A percentile compares a stretch with the other conserved stretches of the same genome.
phyloP scores from a whole-genome alignment of 441 rosid genomes.

The Erodium texanum region DNA sequence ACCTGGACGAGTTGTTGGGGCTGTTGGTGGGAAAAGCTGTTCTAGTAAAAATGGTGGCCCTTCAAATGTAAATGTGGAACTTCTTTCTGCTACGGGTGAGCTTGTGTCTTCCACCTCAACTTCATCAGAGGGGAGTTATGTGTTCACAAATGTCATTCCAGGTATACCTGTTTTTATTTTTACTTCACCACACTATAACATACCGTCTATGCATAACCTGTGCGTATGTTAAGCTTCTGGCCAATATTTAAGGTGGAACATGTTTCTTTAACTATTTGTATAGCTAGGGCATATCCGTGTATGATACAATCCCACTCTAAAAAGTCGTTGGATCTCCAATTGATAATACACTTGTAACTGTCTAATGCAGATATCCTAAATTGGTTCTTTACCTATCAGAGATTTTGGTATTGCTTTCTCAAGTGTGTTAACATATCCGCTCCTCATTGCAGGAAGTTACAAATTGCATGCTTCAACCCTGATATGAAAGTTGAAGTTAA shows the following conservation, averaged over 20 bases:
- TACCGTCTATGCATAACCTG: not conserved
- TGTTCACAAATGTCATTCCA: constrained; percentile 75
- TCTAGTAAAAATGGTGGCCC: constrained; percentile 66
- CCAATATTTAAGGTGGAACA: not conserved
- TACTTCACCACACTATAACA: not conserved
- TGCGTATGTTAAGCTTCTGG: not conserved
- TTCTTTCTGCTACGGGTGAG: constrained; percentile 56
- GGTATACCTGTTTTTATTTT: constrained; percentile 31
- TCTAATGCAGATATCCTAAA: not conserved
- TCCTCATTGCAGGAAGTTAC: constrained; percentile 68
- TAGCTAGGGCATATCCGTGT: not conserved
- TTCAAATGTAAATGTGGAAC: constrained; percentile 70
- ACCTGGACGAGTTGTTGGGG: constrained; percentile 85
- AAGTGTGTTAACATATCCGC: no score
- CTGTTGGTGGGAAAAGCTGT: constrained; percentile 91
- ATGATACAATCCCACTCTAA: not conserved
- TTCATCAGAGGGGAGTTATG: constrained; percentile 56
- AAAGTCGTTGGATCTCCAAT: not conserved
- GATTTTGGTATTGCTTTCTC: constrained; percentile 4
- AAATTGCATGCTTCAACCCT: constrained; percentile 71
- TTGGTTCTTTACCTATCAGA: not conserved
- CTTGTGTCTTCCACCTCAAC: constrained; percentile 59
- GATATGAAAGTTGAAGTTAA: constrained; percentile 66
- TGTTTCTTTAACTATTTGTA: not conserved
- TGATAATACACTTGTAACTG: not conserved